A percentile compares a stretch with the other conserved stretches of the same genome.
phyloP scores from a whole-genome alignment of 108 stramenopile genomes.

The Seminavis robusta region DNA sequence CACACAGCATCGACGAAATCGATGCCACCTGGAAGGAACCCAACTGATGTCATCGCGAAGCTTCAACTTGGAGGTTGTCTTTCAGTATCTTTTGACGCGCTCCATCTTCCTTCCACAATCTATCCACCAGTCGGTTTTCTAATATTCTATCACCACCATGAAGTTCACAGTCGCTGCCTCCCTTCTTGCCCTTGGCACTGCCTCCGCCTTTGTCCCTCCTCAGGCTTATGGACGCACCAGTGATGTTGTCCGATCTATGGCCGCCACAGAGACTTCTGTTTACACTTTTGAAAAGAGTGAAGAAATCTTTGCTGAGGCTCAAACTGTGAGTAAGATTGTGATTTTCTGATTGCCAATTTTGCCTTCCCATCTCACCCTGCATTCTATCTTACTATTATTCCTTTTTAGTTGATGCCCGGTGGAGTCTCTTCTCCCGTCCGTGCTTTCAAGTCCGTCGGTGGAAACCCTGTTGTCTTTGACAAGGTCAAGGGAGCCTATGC shows the following conservation, averaged over 20 bases:
- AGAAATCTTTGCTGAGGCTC: constrained; percentile 83
- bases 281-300: constrained; percentile 86
- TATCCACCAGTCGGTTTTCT: too few relatives aligned
- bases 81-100: too few relatives aligned
- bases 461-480: constrained; percentile 97
- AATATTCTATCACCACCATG: too few relatives aligned
- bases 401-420: constrained; percentile 99
- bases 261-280: constrained; percentile 32
- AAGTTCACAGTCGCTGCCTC: constrained; percentile 1
- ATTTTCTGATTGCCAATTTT: too few relatives aligned
- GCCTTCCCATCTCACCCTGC: too few relatives aligned
- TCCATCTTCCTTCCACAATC: too few relatives aligned
- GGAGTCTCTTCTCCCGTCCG: constrained; percentile 97
- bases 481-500: constrained; percentile 96
- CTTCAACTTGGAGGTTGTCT: too few relatives aligned
- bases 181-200: not conserved
- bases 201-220: constrained; percentile 1
- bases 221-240: not conserved
- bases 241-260: constrained; percentile 1
- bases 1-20: too few relatives aligned
- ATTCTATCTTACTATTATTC: too few relatives aligned
- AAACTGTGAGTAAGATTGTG: constrained; percentile 63
- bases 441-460: constrained; percentile 98
- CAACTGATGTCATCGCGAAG: too few relatives aligned
- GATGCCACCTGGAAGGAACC: too few relatives aligned